Evolutionary conservation across 225 moss, liverwort and hornwort species (phyloP).

Genomic region (Physcomitrium patens): DNA sequence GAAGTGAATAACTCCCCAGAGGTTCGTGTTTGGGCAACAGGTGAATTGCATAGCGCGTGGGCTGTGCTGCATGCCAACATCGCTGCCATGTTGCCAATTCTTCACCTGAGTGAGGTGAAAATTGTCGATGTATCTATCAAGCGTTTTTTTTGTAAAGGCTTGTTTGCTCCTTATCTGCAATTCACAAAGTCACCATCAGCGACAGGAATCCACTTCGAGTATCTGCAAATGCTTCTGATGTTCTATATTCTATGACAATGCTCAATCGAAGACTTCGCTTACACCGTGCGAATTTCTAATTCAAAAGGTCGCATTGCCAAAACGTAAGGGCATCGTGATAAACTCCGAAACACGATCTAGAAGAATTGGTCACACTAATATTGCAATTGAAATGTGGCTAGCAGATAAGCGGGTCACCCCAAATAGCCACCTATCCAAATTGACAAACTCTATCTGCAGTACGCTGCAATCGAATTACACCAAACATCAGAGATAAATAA

Average conservation of each 20-base stretch:
- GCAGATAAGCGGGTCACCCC: too few relatives aligned
- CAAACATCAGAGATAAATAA: not conserved
- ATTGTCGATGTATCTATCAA: too few relatives aligned
- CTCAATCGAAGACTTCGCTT: not conserved
- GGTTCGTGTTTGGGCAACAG: not conserved
- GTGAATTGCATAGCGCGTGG: conserved; percentile 17
- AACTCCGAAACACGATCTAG: not conserved
- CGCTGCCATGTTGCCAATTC: conserved; percentile 26
- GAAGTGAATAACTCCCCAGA: conserved; percentile 7
- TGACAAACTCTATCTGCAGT: not conserved
- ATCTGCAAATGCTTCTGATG: not conserved
- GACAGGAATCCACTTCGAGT: not conserved
- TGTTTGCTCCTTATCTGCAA: conserved; percentile 13
- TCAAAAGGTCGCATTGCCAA: not conserved
- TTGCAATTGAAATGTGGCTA: too few relatives aligned
- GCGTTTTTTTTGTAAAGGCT: not conserved
- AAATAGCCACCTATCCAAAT: too few relatives aligned
- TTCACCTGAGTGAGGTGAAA: not conserved
- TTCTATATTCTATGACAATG: not conserved
- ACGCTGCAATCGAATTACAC: not conserved
- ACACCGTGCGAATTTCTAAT: not conserved
- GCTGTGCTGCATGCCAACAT: conserved; percentile 23
- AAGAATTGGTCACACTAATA: not conserved
- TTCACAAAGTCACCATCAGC: not conserved
- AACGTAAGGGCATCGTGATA: not conserved